Evolutionary conservation across 225 moss, liverwort and hornwort genomes (phyloP).

Genomic region (Takakia lepidozioides): DNA sequence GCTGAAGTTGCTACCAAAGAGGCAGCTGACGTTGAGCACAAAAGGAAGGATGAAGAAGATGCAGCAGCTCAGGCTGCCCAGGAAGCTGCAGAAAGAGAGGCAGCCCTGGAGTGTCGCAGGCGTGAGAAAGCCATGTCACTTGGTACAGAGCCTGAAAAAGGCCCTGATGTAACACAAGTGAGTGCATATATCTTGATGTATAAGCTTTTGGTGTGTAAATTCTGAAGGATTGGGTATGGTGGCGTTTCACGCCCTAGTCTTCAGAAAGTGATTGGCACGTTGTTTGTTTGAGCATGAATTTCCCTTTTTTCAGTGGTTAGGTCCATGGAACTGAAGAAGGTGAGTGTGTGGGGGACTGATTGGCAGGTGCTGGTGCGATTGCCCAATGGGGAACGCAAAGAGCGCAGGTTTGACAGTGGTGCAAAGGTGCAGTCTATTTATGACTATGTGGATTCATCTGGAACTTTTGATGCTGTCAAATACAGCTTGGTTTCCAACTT

Average conservation of each 20-base stretch:
- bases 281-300: too few species aligned
- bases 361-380: constrained; percentile 81
- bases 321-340: too few species aligned
- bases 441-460: constrained; percentile 91
- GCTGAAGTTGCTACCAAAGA: constrained; percentile 61
- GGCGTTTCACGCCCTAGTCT: too few species aligned
- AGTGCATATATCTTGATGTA: neutral
- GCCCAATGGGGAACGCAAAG: constrained; percentile 91
- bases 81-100: constrained; percentile 73
- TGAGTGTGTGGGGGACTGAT: too few species aligned
- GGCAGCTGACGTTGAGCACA: constrained; percentile 68
- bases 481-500: constrained; percentile 92
- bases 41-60: constrained; percentile 65
- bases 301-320: too few species aligned
- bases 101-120: constrained; percentile 67
- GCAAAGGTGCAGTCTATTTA: constrained; percentile 69
- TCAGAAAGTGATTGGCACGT: too few species aligned
- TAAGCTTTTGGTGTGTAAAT: too few species aligned
- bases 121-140: constrained; percentile 76
- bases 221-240: too few species aligned
- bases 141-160: constrained; percentile 91
- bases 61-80: constrained; percentile 55
- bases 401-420: constrained; percentile 67
- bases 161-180: constrained; percentile 69
- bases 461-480: constrained; percentile 60